Evolutionary conservation across 306 rosid genomes (phyloP), one percentile per base, ranked within the genome.

Genomic region (Vicia sativa): DNA sequence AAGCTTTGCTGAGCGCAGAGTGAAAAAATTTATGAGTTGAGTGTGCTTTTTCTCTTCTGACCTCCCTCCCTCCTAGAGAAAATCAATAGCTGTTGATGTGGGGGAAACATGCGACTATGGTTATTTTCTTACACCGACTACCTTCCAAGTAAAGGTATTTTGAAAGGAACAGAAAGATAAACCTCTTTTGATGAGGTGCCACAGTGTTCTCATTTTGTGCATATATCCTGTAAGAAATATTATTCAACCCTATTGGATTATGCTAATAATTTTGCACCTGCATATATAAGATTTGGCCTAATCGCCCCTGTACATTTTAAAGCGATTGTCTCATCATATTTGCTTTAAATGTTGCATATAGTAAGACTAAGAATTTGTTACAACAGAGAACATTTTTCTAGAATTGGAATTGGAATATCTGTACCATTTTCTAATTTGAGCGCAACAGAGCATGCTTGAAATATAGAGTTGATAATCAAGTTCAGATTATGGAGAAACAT

Each of bases 1-100:
- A 1, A 81, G 59, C 60, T 50, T 46, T 59, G 95, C 92, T 42
- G 90, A 86, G 72, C 78, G 70, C 72, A 82, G 97, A 52, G 75
- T 91, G 13, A 65, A 77, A 83, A 88, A 86, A 75, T 70, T 70
- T 62, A 74, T 70, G 69, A 82, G 86, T 57, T 87, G 83, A 87
- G 29, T 10, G 56, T 28, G 54, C 28, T 46, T 53, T 74, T 37
- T 6, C 8, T 7, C 45, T 54, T 12, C 12, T 14, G 61, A 45
- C 56, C 66, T 41, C 54, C 18, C 43, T 58, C 43, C 28, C 12
- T 59, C 45, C 50, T 11, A 15, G 61, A 55, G 62, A 69, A 50
- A 68, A 45, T 73, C 18, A 50, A 21, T 71, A 57, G 53, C 75
- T 5, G 34, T 11, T 35, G 38, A 25, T 50, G 57, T 50, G 57